Evolutionary conservation across 106 monocot genomes (phyloP), one percentile per base, ranked within the genome.

Genomic region (Acorus calamus): DNA sequence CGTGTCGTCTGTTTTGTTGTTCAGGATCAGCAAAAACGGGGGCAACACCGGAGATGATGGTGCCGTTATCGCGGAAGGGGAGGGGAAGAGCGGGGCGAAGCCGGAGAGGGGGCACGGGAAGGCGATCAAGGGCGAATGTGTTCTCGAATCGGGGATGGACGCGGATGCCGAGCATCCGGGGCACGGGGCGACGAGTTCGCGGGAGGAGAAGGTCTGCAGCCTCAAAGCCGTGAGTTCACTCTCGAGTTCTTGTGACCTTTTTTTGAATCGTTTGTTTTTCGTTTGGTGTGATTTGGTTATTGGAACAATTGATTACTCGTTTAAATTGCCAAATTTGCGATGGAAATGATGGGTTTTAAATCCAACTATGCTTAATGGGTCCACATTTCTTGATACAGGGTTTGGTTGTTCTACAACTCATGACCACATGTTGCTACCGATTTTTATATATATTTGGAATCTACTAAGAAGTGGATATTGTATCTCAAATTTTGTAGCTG

Each of bases 191-290:
- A 77, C 89, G 10, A 63, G 70, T 50, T 67, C 84, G 8, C 79
- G 94, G n/a, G 94, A 94, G 66, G 94, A 94, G 74, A 94, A 94
- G 82, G 94, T 89, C 60, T 78, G 82, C 77, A 87, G 55, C 60
- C 76, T 89, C 49, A 94, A 94, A 83, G 80, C 94, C 66, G 94
- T 89, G 73, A 94, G 94, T 80, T 53, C 53, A 47, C 51, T 4
- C 3, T 54, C 6, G 3, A 3, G 43, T 8, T 47, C 11, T 4
- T 53, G 5, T 46, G 7, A 11, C 10, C 11, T 10, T 2, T 61
- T 7, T 45, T 61, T 4, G 3, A 61, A n/a, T 7, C 4, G 4
- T 0, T 60, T 60, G 43, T 5, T 10, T 4, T 43, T 7, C 44
- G 6, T 41, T 56, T 48, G 44, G 2, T 52, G 43, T 6, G 41